Conservation (phyloP, 2,329 filamentous ascomycete genomes). For the Nothophoma quercina region DNA sequence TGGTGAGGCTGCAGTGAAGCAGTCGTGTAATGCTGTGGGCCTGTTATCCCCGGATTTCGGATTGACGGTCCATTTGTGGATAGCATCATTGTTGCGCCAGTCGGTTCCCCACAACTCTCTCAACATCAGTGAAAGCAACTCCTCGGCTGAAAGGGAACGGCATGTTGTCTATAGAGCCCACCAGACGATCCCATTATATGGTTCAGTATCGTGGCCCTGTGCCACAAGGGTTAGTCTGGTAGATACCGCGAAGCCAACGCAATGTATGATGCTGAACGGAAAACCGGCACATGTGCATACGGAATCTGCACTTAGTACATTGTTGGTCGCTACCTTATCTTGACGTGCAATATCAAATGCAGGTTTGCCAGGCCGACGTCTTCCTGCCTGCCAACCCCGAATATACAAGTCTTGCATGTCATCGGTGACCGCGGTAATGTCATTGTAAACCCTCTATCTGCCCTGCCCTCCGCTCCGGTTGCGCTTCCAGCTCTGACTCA, state of each 20-base stretch:
- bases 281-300: background rate
- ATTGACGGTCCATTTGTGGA: conserved; percentile 2
- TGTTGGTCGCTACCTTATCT: conserved; percentile 9
- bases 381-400: background rate
- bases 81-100: conserved; percentile 2
- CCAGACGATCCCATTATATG: background rate
- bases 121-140: background rate
- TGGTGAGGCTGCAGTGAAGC: background rate
- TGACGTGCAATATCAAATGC: background rate
- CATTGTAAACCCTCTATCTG: background rate
- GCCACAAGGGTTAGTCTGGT: background rate
- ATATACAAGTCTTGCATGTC: background rate
- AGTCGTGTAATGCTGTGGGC: conserved; percentile 3
- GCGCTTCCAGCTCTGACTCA: background rate
- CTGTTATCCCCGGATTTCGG: conserved; percentile 10
- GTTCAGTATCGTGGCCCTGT: background rate
- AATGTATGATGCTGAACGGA: background rate
- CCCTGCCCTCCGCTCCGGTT: background rate
- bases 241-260: background rate
- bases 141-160: background rate
- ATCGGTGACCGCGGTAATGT: background rate
- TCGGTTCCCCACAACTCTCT: background rate
- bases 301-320: background rate
- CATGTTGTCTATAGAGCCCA: background rate
- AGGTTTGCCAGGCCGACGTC: background rate